These are phyloP conservation scores for Aspergillus affinis DNA, from an alignment of 495 filamentous ascomycete species.

Conservation along the genomic window DNA sequence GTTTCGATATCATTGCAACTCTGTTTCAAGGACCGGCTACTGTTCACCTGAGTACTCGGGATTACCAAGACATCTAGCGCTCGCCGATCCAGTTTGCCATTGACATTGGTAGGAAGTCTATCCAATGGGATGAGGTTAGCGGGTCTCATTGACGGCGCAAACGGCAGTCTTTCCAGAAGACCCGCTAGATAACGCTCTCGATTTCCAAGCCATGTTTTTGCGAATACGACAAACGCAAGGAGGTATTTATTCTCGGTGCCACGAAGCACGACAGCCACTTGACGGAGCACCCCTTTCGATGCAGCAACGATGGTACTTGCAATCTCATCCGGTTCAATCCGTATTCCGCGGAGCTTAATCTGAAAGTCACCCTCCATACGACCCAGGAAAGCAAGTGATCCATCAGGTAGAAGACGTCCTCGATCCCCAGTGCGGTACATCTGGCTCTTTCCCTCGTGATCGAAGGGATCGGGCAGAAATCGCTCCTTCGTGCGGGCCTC, in stretches of 20 bases:
- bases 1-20: background rate
- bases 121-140: slow-evolving; percentile 27
- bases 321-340: slow-evolving; percentile 48
- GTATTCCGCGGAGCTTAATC: slow-evolving; percentile 48
- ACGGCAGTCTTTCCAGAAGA: slow-evolving; percentile 11
- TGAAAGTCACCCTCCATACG: slow-evolving; percentile 44
- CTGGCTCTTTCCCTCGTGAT: background rate
- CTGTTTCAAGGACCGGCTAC: background rate
- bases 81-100: slow-evolving; percentile 36
- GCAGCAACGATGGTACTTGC: slow-evolving; percentile 29
- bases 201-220: background rate
- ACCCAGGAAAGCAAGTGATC: slow-evolving; percentile 27
- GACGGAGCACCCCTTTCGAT: slow-evolving; percentile 21
- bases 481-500: background rate
- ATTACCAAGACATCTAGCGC: slow-evolving; percentile 7
- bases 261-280: slow-evolving; percentile 30
- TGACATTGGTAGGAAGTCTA: slow-evolving; percentile 33
- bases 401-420: slow-evolving; percentile 20
- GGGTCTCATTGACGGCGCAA: slow-evolving; percentile 44
- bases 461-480: background rate
- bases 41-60: background rate
- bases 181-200: background rate
- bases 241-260: slow-evolving; percentile 21
- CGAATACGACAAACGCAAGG: slow-evolving; percentile 27
- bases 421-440: slow-evolving; percentile 16